Base-by-base conservation (phyloP, 805 yeast genomes). In the Lipomyces yamadae region DNA sequence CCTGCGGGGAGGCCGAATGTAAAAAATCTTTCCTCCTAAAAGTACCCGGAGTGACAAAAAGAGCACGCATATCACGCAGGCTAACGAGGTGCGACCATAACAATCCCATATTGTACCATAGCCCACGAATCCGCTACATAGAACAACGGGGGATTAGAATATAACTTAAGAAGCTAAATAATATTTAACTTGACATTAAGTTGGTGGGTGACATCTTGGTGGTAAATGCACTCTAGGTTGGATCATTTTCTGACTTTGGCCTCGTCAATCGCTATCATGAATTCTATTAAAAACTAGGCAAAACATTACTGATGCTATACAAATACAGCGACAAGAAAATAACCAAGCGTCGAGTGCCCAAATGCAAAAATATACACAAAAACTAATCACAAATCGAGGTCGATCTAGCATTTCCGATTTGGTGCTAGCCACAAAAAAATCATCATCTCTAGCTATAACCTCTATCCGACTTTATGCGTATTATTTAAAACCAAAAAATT, bases 1-100 rank as follows among this genome's bases (percentile, higher is more conserved):
- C 1, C 85, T 94, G 62, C 88, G 98, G 78, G 99, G 99, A 1
- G 98, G 98, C 48, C 58, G 58, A 33, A 48, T 61, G 60, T 61
- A 35, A 33, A 24, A 15, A 24, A 15, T 11, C n/a, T 24, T 8
- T 5, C 33, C 24, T 1, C 24, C 48, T 1, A 15, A 42, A 2
- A 6, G 24, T 18, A 6, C 48, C 48, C 18, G 24, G 48, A 15
- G 24, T 42, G n/a, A 24, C 48, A n/a, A 42, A 42, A 24, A 3
- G 48, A n/a, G 48, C 48, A 42, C 18, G 24, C 5, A 15, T 3
- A 10, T 18, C 8, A n/a, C 18, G 18, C 24, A 15, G 48, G 24
- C 6, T 42, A 15, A 42, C 5, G 48, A 42, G 15, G n/a, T 42
- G 24, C 48, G 48, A 15, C 18, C 39, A n/a, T n/a, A 42, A n/a